Base-by-base conservation (phyloP, 441 rosid genomes). In the Aleurites moluccanus region DNA sequence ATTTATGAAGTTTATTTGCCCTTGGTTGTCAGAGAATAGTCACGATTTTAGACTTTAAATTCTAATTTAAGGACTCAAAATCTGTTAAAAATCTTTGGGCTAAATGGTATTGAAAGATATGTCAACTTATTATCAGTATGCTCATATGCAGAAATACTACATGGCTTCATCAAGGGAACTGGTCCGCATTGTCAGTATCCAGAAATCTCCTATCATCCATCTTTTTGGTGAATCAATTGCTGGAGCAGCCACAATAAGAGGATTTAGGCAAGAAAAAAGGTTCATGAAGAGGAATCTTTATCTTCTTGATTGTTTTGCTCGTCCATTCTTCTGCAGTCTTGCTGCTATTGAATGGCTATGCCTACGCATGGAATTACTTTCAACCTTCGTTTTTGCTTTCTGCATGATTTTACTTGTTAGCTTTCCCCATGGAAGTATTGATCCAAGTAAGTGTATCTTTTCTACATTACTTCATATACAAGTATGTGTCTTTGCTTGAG, bases 261-360 rank as follows among this genome's bases (percentile, higher is more conserved):
- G 99, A 65, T 96, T 96, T 80, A 98, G 98, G 35, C 98, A 96
- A 80, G 99, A 96, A 78, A 92, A 92, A 78, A 88, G 99, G 84
- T 96, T 96, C 84, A 83, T 96, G 90, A 96, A 94, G 88, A 92
- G 98, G 82, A 96, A 96, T 81, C 92, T 96, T 57, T 92, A 90
- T 85, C 99, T 94, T 83, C 99, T 96, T 10, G 99, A 96, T 85
- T 96, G 98, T 79, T 96, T 92, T 80, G 89, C 94, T 69, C 98
- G 99, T 55, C 99, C 99, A 63, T 96, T 96, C 91, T 96, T 96
- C 83, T 90, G 93, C 85, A 94, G 99, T 76, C 86, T 96, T 64
- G 98, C 97, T 73, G 99, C 99, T 64, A 96, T 96, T 66, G 99
- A 96, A 80, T 96, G 99, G 99, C 97, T 96, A 68, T 93, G 99